Conservation (phyloP, 2,329 filamentous ascomycete species). For the Dothidotthia symphoricarpi region DNA sequence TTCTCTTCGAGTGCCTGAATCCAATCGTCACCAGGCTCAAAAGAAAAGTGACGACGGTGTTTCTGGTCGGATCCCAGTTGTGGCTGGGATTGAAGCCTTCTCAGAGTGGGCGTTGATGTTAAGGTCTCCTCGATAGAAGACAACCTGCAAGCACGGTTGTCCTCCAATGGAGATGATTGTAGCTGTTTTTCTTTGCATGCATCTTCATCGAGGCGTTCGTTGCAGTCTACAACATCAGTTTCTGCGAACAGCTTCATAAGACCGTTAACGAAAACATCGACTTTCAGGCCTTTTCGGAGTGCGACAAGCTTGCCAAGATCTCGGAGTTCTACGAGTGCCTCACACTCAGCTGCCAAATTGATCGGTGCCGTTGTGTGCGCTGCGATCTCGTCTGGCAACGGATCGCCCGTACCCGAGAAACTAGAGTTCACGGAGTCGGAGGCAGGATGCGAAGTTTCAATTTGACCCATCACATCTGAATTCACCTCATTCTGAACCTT, state of each 20-base stretch:
- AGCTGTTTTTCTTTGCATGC: not conserved
- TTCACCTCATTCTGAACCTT: constrained; percentile 35
- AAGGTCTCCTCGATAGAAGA: not conserved
- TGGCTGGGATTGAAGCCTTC: constrained; percentile 20
- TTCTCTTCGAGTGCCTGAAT: constrained; percentile 18
- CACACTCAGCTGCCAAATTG: constrained; percentile 23
- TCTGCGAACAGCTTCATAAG: constrained; percentile 36
- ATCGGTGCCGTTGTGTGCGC: constrained; percentile 2
- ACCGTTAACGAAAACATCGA: constrained; percentile 30
- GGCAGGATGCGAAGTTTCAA: constrained; percentile 3
- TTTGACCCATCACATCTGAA: constrained; percentile 12
- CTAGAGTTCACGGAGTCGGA: constrained; percentile 25
- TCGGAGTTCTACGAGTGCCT: constrained; percentile 35
- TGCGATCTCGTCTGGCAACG: constrained; percentile 30
- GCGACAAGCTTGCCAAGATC: constrained; percentile 39
- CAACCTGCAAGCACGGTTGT: too few species aligned
- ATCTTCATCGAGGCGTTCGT: too few species aligned
- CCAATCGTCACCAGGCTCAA: constrained; percentile 46
- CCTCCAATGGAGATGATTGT: not conserved
- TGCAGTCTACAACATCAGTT: constrained; percentile 2
- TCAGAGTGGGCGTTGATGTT: constrained; percentile 5
- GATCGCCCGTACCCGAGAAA: constrained; percentile 36
- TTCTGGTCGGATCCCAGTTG: constrained; percentile 16
- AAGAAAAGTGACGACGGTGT: constrained; percentile 44
- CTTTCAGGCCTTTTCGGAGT: constrained; percentile 36